A percentile compares a stretch with the other conserved stretches of the same genome.
Conservation (phyloP, 192 early-diverging fungal genomes). For the Mortierella claussenii region DNA sequence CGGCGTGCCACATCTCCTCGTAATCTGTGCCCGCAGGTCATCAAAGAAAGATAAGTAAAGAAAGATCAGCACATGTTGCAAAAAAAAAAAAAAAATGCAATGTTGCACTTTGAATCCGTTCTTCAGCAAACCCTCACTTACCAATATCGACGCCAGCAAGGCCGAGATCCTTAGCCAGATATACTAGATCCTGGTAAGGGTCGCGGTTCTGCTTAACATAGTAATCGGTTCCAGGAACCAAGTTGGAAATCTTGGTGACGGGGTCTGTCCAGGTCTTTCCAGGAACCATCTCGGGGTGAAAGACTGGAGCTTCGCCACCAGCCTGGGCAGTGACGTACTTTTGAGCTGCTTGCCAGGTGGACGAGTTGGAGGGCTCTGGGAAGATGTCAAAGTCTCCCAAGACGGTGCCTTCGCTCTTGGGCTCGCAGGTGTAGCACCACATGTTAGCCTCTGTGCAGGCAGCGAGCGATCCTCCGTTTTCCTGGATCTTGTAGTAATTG, state of each 20-base stretch:
- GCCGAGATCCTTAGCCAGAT: conserved; percentile 52
- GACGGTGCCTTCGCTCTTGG: conserved; percentile 34
- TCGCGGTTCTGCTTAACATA: conserved; percentile 40
- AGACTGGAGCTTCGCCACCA: conserved; percentile 27
- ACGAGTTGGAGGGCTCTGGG: conserved; percentile 49
- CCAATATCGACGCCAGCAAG: conserved; percentile 48
- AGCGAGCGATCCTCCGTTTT: conserved; percentile 35
- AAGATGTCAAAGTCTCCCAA: conserved; percentile 52
- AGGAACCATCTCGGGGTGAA: conserved; percentile 46
- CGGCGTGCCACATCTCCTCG: conserved; percentile 55
- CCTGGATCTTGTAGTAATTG: conserved; percentile 53
- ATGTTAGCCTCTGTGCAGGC: conserved; percentile 48
- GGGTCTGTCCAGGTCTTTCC: conserved; percentile 43
- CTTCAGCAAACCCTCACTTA: no score
- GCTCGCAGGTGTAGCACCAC: conserved; percentile 56
- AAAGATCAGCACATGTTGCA: no score
- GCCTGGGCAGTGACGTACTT: conserved; percentile 29
- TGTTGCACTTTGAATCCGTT: no score
- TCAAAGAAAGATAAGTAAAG: no score
- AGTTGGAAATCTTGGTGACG: conserved; percentile 21
- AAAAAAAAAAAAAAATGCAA: no score
- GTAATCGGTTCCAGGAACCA: conserved; percentile 45
- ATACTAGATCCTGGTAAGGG: conserved; percentile 50
- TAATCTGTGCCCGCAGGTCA: no score
- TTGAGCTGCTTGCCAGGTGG: conserved; percentile 39